These are phyloP conservation scores for Letharia columbiana DNA, from an alignment of 495 filamentous ascomycete genomes.

Conservation along the genomic window DNA sequence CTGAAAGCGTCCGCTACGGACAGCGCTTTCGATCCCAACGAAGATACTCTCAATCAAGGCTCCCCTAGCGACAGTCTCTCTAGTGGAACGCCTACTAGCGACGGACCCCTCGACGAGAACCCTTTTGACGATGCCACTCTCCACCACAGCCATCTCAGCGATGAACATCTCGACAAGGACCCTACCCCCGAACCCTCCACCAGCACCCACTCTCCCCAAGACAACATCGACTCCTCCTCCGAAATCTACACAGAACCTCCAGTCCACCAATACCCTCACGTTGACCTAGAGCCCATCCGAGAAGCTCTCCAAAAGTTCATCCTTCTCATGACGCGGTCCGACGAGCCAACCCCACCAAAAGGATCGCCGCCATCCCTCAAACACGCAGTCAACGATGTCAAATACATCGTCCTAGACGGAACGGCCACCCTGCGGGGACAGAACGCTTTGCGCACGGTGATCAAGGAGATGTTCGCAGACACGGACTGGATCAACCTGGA, in stretches of 20 bases:
- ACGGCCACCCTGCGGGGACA: fast-evolving
- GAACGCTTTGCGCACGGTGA: not conserved
- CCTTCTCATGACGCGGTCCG: not conserved
- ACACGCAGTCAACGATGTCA: not conserved
- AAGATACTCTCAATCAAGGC: not conserved
- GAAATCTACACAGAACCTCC: not conserved
- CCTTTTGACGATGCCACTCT: no score
- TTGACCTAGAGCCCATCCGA: not conserved
- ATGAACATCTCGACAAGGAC: no score
- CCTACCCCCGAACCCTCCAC: not conserved
- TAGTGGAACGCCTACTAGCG: not conserved
- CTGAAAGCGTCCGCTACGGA: not conserved
- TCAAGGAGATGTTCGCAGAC: not conserved
- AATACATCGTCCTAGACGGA: not conserved
- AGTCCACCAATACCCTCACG: not conserved
- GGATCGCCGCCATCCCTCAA: not conserved
- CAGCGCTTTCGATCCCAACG: not conserved
- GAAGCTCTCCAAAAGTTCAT: not conserved
- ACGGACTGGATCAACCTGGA: not conserved
- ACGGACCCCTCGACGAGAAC: not conserved
- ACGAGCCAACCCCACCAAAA: not conserved
- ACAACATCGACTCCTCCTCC: not conserved
- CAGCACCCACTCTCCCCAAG: not conserved
- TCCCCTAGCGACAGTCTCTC: not conserved
- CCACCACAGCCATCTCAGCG: no score